Base-by-base conservation (phyloP, 352 stramenopile genomes). In the Globisporangium nagaii region DNA sequence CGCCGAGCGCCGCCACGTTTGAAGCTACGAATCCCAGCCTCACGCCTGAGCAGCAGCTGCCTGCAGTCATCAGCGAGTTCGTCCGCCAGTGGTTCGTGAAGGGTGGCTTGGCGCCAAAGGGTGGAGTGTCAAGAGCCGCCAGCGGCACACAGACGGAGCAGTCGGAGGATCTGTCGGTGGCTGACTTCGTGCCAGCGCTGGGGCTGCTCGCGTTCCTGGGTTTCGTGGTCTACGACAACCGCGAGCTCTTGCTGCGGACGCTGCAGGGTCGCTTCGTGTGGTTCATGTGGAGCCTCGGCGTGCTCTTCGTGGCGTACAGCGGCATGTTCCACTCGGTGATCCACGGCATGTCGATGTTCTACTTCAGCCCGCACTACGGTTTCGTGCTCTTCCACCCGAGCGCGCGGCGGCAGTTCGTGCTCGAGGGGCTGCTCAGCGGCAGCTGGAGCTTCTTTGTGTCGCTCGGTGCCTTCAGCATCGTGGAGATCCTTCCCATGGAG, bases 321-420 rank as follows among this genome's bases (percentile, higher is more conserved):
- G 79, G 79, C 3, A 19, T 86, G 3, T 77, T 87, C 56, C 65
- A 86, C 55, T 75, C 75, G 19, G 71, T 89, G 46, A 86, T 89
- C 58, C 69, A 84, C 62, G 43, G 42, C 34, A 63, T 60, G 43
- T 53, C 67, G 13, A 62, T 67, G 54, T 83, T 85, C 55, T 81
- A 84, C 58, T 83, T 70, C 22, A 70, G 75, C 28, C 70, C 66
- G 28, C 46, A 78, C 42, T 64, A 79, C 44, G 79, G 79, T 7
- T 58, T 89, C 25, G 68, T 80, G 25, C 74, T 89, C 19, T 65
- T 86, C 50, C 78, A 89, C 46, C 79, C 79, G 34, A 84, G 67
- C 35, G 76, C 66, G 1, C 71, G 76, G 5, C 76, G 77, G 19
- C 79, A 89, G 58, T 89, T 89, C 30, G 66, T 82, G 40, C 53